Percentiles rank a stretch among this genome's conserved stretches.
Conservation (phyloP, 768 basidiomycete species). For the Pleurotus salmoneostramineus region DNA sequence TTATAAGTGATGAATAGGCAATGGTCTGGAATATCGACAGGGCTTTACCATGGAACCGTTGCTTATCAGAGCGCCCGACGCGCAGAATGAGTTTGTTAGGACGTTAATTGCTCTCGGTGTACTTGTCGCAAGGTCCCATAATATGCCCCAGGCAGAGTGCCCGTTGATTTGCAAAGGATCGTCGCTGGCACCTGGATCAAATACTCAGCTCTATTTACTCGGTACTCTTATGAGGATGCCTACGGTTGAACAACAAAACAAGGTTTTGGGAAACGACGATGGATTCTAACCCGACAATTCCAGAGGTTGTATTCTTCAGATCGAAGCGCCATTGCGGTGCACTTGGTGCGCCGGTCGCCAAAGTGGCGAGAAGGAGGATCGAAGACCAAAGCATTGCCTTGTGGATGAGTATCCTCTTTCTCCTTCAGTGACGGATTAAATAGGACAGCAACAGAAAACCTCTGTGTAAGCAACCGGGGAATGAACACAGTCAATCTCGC, state of each 20-base stretch:
- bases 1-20: too few species aligned
- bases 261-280: slow-evolving; percentile 22
- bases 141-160: slow-evolving; percentile 18
- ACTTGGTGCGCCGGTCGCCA: slow-evolving; percentile 8
- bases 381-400: neutral
- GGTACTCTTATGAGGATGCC: neutral
- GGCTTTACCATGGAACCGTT: slow-evolving; percentile 26
- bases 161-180: slow-evolving; percentile 22
- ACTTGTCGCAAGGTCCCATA: slow-evolving; percentile 20
- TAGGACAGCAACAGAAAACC: too few species aligned
- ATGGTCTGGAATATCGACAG: neutral
- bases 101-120: slow-evolving; percentile 17
- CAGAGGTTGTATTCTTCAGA: slow-evolving; percentile 20
- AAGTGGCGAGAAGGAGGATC: neutral
- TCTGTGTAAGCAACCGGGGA: too few species aligned
- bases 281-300: slow-evolving; percentile 19
- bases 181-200: neutral
- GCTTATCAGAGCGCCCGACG: slow-evolving; percentile 23
- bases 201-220: too few species aligned
- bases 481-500: too few species aligned
- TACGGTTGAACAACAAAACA: slow-evolving; percentile 15
- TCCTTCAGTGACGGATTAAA: too few species aligned
- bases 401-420: too few species aligned
- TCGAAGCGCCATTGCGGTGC: slow-evolving; percentile 17
- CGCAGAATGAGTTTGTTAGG: slow-evolving; percentile 27